A percentile compares a stretch with the other conserved stretches of the same genome.
phyloP scores from a whole-genome alignment of 371 early-diverging fungal genomes.

The Zopfochytrium polystomum region DNA sequence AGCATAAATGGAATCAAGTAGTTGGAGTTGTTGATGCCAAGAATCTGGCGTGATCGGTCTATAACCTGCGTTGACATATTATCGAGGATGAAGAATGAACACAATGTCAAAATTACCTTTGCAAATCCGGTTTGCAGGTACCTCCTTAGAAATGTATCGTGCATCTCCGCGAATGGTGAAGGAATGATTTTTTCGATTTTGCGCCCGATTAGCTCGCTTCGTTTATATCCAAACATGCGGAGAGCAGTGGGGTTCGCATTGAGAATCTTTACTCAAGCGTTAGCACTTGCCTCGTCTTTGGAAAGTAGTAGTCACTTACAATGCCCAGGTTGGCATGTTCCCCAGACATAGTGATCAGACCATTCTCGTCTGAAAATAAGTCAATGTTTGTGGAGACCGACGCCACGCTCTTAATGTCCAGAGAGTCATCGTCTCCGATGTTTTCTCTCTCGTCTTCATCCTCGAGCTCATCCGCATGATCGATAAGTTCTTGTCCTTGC shows the following conservation, averaged over 20 bases:
- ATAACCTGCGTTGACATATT: slow-evolving; percentile 24
- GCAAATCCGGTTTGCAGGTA: slow-evolving; percentile 44
- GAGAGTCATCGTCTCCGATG: slow-evolving; percentile 9
- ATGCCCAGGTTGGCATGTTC: slow-evolving; percentile 24
- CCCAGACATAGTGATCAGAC: slow-evolving; percentile 35
- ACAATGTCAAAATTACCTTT: slow-evolving; percentile 24
- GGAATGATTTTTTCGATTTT: slow-evolving; percentile 41
- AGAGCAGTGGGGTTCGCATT: slow-evolving; percentile 15
- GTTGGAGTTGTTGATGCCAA: slow-evolving; percentile 28
- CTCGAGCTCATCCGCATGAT: slow-evolving; percentile 46
- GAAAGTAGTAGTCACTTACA: slow-evolving; percentile 16
- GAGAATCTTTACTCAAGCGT: slow-evolving; percentile 11
- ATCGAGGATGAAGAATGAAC: background rate
- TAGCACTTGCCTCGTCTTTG: too few species aligned
- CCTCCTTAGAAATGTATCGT: slow-evolving; percentile 34
- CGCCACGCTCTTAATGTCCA: background rate
- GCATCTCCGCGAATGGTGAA: slow-evolving; percentile 38
- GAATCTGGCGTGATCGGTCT: slow-evolving; percentile 38
- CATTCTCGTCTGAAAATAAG: slow-evolving; percentile 29
- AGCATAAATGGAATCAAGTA: slow-evolving; percentile 31
- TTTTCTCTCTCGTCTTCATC: slow-evolving; percentile 22
- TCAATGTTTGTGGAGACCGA: slow-evolving; percentile 4
- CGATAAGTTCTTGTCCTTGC: slow-evolving; percentile 31
- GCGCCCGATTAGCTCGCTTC: slow-evolving; percentile 24
- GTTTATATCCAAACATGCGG: slow-evolving; percentile 27